Conservation (phyloP, 192 early-diverging fungal species). For the Backusella macrospora region DNA sequence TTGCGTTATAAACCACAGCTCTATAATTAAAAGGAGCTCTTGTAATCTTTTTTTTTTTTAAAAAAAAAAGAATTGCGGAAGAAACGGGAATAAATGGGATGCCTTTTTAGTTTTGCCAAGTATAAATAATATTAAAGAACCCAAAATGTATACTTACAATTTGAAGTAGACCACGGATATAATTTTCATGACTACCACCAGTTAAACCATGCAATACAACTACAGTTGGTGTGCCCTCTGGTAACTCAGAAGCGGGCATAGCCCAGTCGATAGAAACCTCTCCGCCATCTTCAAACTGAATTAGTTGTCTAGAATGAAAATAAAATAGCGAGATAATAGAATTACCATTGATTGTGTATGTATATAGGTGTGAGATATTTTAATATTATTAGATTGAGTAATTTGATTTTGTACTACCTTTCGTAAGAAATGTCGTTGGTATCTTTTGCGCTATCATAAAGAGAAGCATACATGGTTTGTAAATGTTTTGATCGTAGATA, state of each 20-base stretch:
- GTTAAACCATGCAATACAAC: constrained; percentile 90
- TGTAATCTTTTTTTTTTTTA: constrained; percentile 32
- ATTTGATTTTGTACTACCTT: constrained; percentile 47
- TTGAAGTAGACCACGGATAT: constrained; percentile 77
- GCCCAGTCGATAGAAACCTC: constrained; percentile 88
- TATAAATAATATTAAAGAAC: not conserved
- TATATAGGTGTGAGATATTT: not conserved
- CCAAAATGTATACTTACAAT: constrained; percentile 37
- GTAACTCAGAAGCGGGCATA: constrained; percentile 53
- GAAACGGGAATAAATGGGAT: constrained; percentile 6
- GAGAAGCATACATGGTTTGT: constrained; percentile 75
- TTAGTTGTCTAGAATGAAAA: constrained; percentile 37
- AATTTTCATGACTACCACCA: constrained; percentile 89
- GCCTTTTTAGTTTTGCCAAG: not conserved
- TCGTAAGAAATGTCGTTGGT: constrained; percentile 59
- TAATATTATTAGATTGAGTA: constrained; percentile 5
- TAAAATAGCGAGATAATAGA: not conserved
- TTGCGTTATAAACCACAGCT: constrained; percentile 85
- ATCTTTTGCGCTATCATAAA: constrained; percentile 41
- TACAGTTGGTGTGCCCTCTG: constrained; percentile 71
- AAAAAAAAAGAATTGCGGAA: constrained; percentile 1
- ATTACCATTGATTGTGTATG: not conserved
- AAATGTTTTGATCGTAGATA: constrained; percentile 78
- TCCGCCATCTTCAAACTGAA: constrained; percentile 81
- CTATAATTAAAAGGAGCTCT: constrained; percentile 64